A percentile compares a stretch with the other conserved stretches of the same genome.
Evolutionary conservation across 164 flowering plant genomes (phyloP).

Genomic region (Houttuynia cordata): DNA sequence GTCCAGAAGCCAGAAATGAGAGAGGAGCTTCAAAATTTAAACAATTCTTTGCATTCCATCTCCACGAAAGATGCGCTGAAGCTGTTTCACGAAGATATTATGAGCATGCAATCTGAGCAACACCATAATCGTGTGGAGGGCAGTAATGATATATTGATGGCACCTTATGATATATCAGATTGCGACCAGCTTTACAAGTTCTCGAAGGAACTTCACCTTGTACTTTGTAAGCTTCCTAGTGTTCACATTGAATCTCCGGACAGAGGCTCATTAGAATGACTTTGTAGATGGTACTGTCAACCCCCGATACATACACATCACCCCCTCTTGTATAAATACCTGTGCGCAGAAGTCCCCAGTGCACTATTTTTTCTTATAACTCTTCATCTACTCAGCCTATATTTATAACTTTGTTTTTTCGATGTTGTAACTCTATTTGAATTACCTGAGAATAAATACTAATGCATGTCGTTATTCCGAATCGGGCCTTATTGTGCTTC

Average conservation of each 20-base stretch:
- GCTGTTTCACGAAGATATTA: conserved; percentile 31
- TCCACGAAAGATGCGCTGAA: conserved; percentile 48
- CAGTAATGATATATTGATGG: conserved; percentile 1
- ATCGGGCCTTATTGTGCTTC: too few species aligned
- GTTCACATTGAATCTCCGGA: conserved; percentile 17
- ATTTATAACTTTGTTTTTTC: too few species aligned
- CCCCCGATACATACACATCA: too few species aligned
- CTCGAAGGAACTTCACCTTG: conserved; percentile 23
- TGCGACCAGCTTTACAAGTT: conserved; percentile 22
- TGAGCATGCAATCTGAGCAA: conserved; percentile 15
- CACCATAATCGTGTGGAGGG: conserved; percentile 8
- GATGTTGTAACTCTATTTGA: too few species aligned
- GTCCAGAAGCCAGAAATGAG: conserved; percentile 30
- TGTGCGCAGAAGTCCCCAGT: too few species aligned
- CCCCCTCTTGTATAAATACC: too few species aligned
- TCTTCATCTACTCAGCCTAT: too few species aligned
- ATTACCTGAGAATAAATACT: too few species aligned
- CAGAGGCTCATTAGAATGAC: neutral
- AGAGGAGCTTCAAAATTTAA: conserved; percentile 30
- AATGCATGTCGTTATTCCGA: too few species aligned
- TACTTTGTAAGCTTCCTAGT: conserved; percentile 34
- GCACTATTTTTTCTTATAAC: too few species aligned
- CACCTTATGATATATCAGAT: conserved; percentile 16
- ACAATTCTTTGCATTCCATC: conserved; percentile 38
- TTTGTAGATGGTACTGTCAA: too few species aligned